Conservation (phyloP, 1,284 basidiomycete genomes). For the Amylostereum areolatum region DNA sequence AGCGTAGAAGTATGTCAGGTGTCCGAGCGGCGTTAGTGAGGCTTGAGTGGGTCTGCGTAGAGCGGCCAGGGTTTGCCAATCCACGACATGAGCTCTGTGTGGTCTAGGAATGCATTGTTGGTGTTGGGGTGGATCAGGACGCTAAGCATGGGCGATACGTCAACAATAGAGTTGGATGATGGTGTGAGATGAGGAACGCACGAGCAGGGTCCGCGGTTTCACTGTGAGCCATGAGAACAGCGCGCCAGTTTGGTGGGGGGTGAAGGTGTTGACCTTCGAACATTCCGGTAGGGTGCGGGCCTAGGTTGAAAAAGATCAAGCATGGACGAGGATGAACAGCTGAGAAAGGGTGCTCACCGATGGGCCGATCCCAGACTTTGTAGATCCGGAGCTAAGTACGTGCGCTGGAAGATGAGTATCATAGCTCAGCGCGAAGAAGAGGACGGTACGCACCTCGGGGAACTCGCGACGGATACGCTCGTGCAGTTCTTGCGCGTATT, state of each 20-base stretch:
- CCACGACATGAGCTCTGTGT: conserved; percentile 63
- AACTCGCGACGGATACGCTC: conserved; percentile 63
- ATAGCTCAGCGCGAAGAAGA: not conserved
- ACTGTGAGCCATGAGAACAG: conserved; percentile 61
- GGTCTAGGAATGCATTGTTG: conserved; percentile 49
- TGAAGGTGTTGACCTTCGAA: conserved; percentile 68
- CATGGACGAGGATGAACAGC: not conserved
- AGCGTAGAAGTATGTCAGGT: too few species aligned
- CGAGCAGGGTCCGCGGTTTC: conserved; percentile 62
- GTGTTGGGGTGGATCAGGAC: conserved; percentile 76
- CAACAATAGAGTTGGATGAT: conserved; percentile 1
- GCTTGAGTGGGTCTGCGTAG: conserved; percentile 30
- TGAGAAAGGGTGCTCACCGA: conserved; percentile 34
- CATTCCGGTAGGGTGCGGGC: conserved; percentile 62
- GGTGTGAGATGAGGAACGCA: conserved; percentile 26
- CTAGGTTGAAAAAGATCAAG: conserved; percentile 17
- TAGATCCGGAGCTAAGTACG: conserved; percentile 53
- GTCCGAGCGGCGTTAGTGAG: too few species aligned
- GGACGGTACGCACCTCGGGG: conserved; percentile 47
- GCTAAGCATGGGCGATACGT: conserved; percentile 25
- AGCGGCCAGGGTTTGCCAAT: conserved; percentile 62
- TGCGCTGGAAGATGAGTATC: not conserved
- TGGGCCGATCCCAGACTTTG: conserved; percentile 55
- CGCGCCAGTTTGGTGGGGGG: conserved; percentile 58
- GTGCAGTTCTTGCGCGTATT: conserved; percentile 55